Evolutionary conservation across 2,329 filamentous ascomycete genomes (phyloP), one percentile per base, ranked within the genome.

Genomic region (Aspergillus piperis): DNA sequence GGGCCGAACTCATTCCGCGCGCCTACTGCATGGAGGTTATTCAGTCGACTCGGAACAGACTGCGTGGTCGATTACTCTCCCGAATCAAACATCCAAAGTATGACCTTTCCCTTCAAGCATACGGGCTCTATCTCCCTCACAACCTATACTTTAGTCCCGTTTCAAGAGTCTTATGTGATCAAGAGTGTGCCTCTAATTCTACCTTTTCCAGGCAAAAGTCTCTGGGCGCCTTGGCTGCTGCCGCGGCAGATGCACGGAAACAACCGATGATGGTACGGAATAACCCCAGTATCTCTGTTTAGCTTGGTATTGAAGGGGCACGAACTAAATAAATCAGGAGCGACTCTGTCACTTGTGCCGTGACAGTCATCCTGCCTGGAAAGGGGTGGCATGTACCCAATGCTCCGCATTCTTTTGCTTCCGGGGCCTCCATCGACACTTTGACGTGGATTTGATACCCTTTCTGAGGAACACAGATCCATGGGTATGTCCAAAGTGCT

Each of bases 371-470:
- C 64, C 71, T 15, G 66, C 72, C 51, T 76, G 72, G 72, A 75
- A 76, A 58, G 74, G 74, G 8, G 64, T 68, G 47, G 64, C 67
- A 6, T 75, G 73, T 54, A 67, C 70, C 48, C 66, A 68, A 39
- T 75, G 73, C 61, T 69, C 68, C 4, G 72, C 73, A 5, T 75
- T 75, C 36, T 76, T 75, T 60, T 75, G 73, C 57, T 74, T 72
- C 54, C 71, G 74, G 15, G 74, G 74, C 11, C 68, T 76, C 8
- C 70, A 72, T 58, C 70, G 74, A 8, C 74, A 76, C 58, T 76
- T 76, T 55, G 74, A 75, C 61, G 64, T 73, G 49, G 67, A 72
- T 49, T 66, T 72, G 6, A 64, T 69, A 17, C 62, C 71, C 51
- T 67, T 75, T 11, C 62, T 76, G 23, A 68, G 70, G 19, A 68